Evolutionary conservation across 371 early-diverging fungal genomes (phyloP), one percentile per base, ranked within the genome.

Genomic region (Haplosporangium sp.): DNA sequence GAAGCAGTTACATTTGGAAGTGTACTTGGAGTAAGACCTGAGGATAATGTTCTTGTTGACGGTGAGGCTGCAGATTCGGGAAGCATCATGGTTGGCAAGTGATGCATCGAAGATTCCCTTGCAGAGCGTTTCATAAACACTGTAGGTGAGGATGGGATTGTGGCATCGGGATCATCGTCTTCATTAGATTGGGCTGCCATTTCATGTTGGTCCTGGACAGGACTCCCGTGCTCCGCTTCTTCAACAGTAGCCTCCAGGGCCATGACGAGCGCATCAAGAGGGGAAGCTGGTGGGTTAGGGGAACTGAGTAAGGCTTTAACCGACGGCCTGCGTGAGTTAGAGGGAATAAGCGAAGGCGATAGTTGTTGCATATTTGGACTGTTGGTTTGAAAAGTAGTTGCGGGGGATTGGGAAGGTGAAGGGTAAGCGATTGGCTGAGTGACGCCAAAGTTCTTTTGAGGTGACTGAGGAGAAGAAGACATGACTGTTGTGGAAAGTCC

Each of bases 161-260:
- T 81, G 64, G 81, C 81, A 57, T 81, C 72, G 35, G 81, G 81
- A 50, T 81, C 81, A n/a, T 74, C 79, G n/a, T 79, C 81, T 13
- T 70, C 27, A 27, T 27, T 27, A 27, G 27, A 27, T 27, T 27
- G 27, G 27, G 27, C 65, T 3, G 59, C 63, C n/a, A 40, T 40
- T 17, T 56, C 37, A 1, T n/a, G 11, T 5, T 20, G 55, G 11
- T 40, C 52, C 10, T 34, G 57, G 44, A 7, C 17, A 27, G 13
- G 39, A 10, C 47, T 27, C 34, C 42, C 63, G 6, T 27, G 27
- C 27, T 69, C 60, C 19, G 70, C 67, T 20, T 81, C 75, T 44
- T 74, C 75, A 19, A 74, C 81, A 57, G 81, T 81, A 4, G 81
- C 81, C 44, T 81, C 81, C 52, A 81, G 71, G 39, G 81, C 81